These are phyloP conservation scores for Rhizomucor pusillus DNA, from an alignment of 371 early-diverging fungal genomes.

Conservation along the genomic window DNA sequence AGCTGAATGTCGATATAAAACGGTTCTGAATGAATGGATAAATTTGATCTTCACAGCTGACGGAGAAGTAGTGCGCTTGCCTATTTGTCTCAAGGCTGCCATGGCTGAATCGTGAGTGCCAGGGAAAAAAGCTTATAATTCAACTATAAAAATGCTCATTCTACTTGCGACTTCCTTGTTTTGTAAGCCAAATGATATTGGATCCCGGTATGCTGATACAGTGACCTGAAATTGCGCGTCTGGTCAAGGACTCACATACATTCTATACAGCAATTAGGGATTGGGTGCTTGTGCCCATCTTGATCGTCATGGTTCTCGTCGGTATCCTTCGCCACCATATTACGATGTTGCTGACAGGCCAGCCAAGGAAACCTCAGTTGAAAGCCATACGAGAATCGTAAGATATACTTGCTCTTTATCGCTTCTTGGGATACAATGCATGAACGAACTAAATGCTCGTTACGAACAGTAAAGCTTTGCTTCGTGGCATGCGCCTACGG, in stretches of 20 bases:
- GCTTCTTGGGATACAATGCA: neutral
- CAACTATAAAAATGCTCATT: neutral
- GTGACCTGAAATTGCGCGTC: neutral
- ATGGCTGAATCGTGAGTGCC: conserved; percentile 17
- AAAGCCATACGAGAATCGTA: conserved; percentile 80
- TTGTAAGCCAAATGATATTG: conserved; percentile 50
- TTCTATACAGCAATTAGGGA: conserved; percentile 69
- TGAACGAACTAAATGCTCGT: neutral
- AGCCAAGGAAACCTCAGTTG: conserved; percentile 73
- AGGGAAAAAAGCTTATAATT: neutral
- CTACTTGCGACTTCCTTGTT: no score
- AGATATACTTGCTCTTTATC: conserved; percentile 8
- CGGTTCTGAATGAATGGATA: no score
- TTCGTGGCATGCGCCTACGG: conserved; percentile 71
- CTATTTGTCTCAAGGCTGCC: neutral
- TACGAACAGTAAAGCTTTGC: conserved; percentile 65
- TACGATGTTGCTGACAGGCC: conserved; percentile 78
- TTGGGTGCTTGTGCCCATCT: conserved; percentile 96
- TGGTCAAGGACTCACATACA: no score
- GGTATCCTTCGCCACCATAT: conserved; percentile 86
- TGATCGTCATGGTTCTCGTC: conserved; percentile 95
- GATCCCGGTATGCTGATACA: conserved; percentile 53
- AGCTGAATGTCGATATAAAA: no score
- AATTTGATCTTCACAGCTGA: no score
- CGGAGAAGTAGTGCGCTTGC: no score